Base-by-base conservation (phyloP, 352 stramenopile genomes). In the Phytophthora syringae region DNA sequence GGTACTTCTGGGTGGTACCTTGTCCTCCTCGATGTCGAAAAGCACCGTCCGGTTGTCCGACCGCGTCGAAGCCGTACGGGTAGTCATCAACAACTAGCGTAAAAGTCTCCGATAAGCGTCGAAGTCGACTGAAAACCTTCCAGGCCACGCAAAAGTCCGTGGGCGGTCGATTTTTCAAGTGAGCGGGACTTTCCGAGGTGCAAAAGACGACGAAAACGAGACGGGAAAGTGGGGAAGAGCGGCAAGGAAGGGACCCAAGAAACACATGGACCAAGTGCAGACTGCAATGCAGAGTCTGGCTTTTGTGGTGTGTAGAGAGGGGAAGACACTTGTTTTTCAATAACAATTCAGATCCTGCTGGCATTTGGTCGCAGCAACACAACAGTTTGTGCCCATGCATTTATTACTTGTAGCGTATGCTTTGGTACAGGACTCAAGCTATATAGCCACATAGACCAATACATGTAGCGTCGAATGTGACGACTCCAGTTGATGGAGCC, bases 1-100 rank as follows among this genome's bases (percentile, higher is more conserved):
- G 52, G 30, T 60, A 60, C 47, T 59, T 30, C 53, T 54, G 20
- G 60, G 40, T 57, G 5, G 49, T 64, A 61, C 70, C 64, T 71
- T 63, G 64, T 84, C 71, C 36, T 82, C 76, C 12, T 61, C 73
- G 32, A 84, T 82, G 40, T 84, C 59, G 54, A 82, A 82, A 30
- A 80, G 58, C 47, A 82, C 71, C 20, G 70, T 72, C 69, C 72
- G 52, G 28, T 62, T 65, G 18, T 30, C 51, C 24, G 64, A 68
- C 48, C 60, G 63, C 21, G 58, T 71, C 32, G 70, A 73, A 45
- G 57, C 65, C 28, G 49, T 61, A 60, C 71, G 74, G 40, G 65
- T 63, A 15, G 50, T 50, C 39, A 61, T 30, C 70, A 78, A 73
- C 47, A 18, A 27, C 60, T 20, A 44, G 34, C 4, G 47, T 24